Base-by-base conservation (phyloP, 768 basidiomycete species). In the Lactarius evosmus region DNA sequence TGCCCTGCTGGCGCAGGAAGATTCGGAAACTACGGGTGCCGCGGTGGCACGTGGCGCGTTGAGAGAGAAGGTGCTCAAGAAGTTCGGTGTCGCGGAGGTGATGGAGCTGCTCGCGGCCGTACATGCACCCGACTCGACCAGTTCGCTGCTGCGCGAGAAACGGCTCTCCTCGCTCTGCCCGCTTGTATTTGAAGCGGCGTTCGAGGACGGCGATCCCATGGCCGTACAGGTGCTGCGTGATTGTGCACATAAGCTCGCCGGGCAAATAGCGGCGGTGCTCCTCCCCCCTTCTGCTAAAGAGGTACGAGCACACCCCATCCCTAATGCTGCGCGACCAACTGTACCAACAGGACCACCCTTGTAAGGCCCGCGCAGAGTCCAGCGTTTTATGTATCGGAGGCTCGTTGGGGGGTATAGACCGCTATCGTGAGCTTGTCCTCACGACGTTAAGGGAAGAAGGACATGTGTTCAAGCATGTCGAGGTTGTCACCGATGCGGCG, bases 331-430 rank as follows among this genome's bases (percentile, higher is more conserved):
- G 50, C 25, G 22, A 32, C 34, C 7, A 25, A 57, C 32, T n/a
- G 59, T 50, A n/a, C 33, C 14, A 36, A 40, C 59, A 59, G 60
- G 30, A 52, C 25, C 66, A 58, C 16, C 60, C 54, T 30, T 36
- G 59, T 32, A 63, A 53, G 27, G 80, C 89, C 56, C 77, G 77
- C 49, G 82, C 89, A 0, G 72, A 75, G 41, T 79, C 85, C 2
- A 78, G 83, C 36, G 80, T 92, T 3, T 70, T 93, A 19, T 91
- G 85, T 64, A 86, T 93, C 61, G 91, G 91, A 9, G 91, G 91
- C n/a, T 90, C 88, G 22, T 73, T 93, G 66, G 84, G 85, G 4
- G 85, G 88, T 3, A 74, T 90, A 1, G 78, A 81, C 58, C 75
- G 69, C 40, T 93, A 93, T 66, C 77, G 86, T 58, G 74, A 81